phyloP scores from a whole-genome alignment of 331 rosid species.

The Phaseolus coccineus region DNA sequence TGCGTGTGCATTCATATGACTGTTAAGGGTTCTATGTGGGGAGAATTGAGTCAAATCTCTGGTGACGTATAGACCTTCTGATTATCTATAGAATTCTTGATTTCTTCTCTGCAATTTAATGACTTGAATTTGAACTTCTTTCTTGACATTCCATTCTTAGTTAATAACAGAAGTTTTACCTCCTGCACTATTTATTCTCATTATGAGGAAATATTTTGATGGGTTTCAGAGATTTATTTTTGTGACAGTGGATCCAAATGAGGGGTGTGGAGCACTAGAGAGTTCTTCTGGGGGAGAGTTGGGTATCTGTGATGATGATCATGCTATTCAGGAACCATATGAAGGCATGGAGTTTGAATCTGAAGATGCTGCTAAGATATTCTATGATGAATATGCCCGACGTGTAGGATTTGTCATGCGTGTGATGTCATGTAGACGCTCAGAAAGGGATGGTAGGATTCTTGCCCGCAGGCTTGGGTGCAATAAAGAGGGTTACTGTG shows the following conservation, averaged over 20 bases:
- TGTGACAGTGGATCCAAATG: slow-evolving; percentile 76
- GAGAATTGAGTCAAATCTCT: slow-evolving; percentile 7
- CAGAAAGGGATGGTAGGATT: slow-evolving; percentile 95
- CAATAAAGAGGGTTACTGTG: slow-evolving; percentile 89
- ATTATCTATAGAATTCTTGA: slow-evolving; percentile 6
- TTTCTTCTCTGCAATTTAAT: slow-evolving; percentile 22
- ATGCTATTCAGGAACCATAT: slow-evolving; percentile 68
- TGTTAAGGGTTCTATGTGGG: slow-evolving; percentile 14
- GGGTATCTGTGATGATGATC: slow-evolving; percentile 57
- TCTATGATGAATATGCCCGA: slow-evolving; percentile 91
- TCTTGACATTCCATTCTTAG: slow-evolving; percentile 5
- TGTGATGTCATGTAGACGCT: slow-evolving; percentile 96
- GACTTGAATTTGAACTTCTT: slow-evolving; percentile 12
- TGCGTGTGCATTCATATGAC: neutral
- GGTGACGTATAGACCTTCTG: slow-evolving; percentile 8
- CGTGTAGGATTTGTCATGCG: slow-evolving; percentile 92
- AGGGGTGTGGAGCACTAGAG: slow-evolving; percentile 57
- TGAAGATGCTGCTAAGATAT: slow-evolving; percentile 95
- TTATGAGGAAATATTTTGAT: slow-evolving; percentile 24
- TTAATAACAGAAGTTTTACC: neutral
- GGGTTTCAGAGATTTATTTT: slow-evolving; percentile 40
- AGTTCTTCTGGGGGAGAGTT: slow-evolving; percentile 55
- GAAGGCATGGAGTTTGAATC: slow-evolving; percentile 93
- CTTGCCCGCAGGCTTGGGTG: slow-evolving; percentile 95
- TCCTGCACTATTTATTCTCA: slow-evolving; percentile 22